Evolutionary conservation across 352 stramenopile species (phyloP).

Genomic region (Plasmopara halstedii): DNA sequence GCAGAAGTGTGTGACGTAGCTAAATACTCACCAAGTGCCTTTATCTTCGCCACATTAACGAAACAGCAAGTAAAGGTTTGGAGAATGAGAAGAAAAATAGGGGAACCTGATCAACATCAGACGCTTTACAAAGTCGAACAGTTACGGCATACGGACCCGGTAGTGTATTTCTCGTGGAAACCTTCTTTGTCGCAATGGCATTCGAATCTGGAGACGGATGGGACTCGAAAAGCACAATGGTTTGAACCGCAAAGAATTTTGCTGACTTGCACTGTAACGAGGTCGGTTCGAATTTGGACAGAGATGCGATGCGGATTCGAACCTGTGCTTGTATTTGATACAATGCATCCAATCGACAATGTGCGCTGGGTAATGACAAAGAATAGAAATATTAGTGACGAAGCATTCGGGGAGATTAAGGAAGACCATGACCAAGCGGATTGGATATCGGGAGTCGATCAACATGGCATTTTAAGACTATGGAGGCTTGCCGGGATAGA

Average conservation of each 20-base stretch:
- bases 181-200: constrained; percentile 52
- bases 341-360: constrained; percentile 45
- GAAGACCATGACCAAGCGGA: constrained; percentile 43
- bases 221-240: constrained; percentile 52
- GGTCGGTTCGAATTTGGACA: constrained; percentile 58
- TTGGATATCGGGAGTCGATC: constrained; percentile 71
- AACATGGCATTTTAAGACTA: constrained; percentile 51
- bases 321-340: constrained; percentile 43
- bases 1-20: constrained; percentile 33
- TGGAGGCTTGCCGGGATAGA: constrained; percentile 50
- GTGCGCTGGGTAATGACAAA: constrained; percentile 76
- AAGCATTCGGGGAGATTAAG: constrained; percentile 50
- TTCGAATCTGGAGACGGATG: constrained; percentile 45
- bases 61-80: constrained; percentile 42
- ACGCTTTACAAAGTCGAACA: constrained; percentile 24
- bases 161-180: constrained; percentile 81
- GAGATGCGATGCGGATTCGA: constrained; percentile 29
- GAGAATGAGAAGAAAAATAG: constrained; percentile 29
- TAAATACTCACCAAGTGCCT: constrained; percentile 69
- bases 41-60: constrained; percentile 51
- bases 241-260: constrained; percentile 64
- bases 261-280: constrained; percentile 55
- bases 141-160: constrained; percentile 47
- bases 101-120: constrained; percentile 10
- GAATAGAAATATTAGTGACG: constrained; percentile 73